Percentiles rank a stretch among this genome's conserved stretches.
Evolutionary conservation across 169 alveolate genomes (phyloP).

Genomic region (Babesia bigemina): DNA sequence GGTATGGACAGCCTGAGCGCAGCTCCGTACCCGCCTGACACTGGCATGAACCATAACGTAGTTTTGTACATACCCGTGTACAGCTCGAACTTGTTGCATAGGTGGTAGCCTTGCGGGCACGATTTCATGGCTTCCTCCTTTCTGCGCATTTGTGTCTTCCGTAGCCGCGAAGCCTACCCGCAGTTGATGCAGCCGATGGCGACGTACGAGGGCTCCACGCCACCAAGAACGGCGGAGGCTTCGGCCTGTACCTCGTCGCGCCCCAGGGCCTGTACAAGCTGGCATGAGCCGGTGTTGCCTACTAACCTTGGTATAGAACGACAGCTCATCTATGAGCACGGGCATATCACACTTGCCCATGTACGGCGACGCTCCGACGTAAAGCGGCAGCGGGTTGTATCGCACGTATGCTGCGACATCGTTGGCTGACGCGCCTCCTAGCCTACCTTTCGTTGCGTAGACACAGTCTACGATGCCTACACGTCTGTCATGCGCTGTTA

Average conservation of each 20-base stretch:
- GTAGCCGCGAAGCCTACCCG: slow-evolving; percentile 64
- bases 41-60: neutral
- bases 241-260: slow-evolving; percentile 70
- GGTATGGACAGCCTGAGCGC: slow-evolving; percentile 62
- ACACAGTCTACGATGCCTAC: slow-evolving; percentile 59
- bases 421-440: neutral
- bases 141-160: slow-evolving; percentile 28
- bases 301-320: slow-evolving; percentile 68
- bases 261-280: slow-evolving; percentile 56
- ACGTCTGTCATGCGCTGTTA: neutral
- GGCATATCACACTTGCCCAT: slow-evolving; percentile 83
- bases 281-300: neutral
- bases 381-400: slow-evolving; percentile 79
- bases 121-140: slow-evolving; percentile 78
- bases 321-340: slow-evolving; percentile 81
- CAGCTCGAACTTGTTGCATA: slow-evolving; percentile 81
- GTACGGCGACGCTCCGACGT: slow-evolving; percentile 85
- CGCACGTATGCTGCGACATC: slow-evolving; percentile 40
- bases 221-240: slow-evolving; percentile 76
- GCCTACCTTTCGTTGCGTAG: slow-evolving; percentile 45
- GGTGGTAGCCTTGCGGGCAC: slow-evolving; percentile 86
- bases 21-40: slow-evolving; percentile 59
- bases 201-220: slow-evolving; percentile 84
- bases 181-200: slow-evolving; percentile 86
- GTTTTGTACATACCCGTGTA: slow-evolving; percentile 69